phyloP scores from a whole-genome alignment of 257 asterid species.

The Catharanthus roseus region DNA sequence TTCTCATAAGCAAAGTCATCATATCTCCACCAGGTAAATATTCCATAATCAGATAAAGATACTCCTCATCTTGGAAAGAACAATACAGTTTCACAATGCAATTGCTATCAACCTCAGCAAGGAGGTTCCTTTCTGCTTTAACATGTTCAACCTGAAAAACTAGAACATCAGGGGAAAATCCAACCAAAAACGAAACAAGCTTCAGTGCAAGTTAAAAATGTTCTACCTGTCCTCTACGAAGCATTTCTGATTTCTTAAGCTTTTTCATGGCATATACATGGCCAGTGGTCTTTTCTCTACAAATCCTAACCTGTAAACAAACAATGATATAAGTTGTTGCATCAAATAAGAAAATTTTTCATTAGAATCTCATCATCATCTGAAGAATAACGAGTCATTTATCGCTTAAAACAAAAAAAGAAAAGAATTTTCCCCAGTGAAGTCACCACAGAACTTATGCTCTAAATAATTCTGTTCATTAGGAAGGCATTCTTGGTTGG shows the following conservation, averaged over 20 bases:
- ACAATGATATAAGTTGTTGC: neutral
- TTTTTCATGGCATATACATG: slow-evolving; percentile 97
- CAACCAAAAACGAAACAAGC: slow-evolving; percentile 13
- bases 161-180: slow-evolving; percentile 15
- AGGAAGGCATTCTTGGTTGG: neutral
- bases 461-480: neutral
- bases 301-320: slow-evolving; percentile 69
- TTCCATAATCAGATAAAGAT: slow-evolving; percentile 90
- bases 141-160: slow-evolving; percentile 78
- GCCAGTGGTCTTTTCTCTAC: slow-evolving; percentile 82
- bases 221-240: slow-evolving; percentile 94
- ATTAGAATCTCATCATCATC: neutral
- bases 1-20: slow-evolving; percentile 97
- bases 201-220: slow-evolving; percentile 10
- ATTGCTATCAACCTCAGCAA: slow-evolving; percentile 94
- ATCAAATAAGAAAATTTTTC: slow-evolving; percentile 1
- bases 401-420: neutral
- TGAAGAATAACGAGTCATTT: neutral
- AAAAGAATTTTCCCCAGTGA: neutral
- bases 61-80: slow-evolving; percentile 97
- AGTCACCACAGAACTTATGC: neutral
- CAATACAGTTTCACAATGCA: slow-evolving; percentile 94
- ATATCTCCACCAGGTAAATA: slow-evolving; percentile 99
- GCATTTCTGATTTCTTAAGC: slow-evolving; percentile 98
- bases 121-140: slow-evolving; percentile 86